Evolutionary conservation across 805 yeast genomes (phyloP).

Genomic region (Zygosaccharomyces gambellarensis): DNA sequence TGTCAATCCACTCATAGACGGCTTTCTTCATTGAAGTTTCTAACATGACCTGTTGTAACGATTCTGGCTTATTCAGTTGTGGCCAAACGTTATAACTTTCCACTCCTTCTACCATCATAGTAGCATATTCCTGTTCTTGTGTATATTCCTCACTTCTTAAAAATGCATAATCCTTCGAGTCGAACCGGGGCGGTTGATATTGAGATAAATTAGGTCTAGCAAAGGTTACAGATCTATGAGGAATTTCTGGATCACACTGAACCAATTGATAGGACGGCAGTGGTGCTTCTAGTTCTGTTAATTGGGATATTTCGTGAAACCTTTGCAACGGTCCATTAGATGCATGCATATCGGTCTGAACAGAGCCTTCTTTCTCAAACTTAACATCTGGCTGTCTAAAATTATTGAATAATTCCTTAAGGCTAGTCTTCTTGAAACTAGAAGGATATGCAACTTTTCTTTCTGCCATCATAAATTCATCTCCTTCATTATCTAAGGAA

Average conservation of each 20-base stretch:
- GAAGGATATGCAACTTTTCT: slow-evolving; percentile 13
- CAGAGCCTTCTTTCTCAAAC: slow-evolving; percentile 3
- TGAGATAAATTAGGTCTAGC: neutral
- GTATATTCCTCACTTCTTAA: slow-evolving; percentile 11
- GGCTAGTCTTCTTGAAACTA: slow-evolving; percentile 22
- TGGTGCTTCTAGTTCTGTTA: slow-evolving; percentile 18
- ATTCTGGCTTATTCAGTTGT: slow-evolving; percentile 29
- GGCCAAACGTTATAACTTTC: slow-evolving; percentile 26
- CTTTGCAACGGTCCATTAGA: slow-evolving; percentile 13
- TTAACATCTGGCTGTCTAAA: slow-evolving; percentile 11
- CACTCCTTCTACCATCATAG: slow-evolving; percentile 2
- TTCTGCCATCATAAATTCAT: slow-evolving; percentile 6
- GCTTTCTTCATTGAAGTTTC: slow-evolving; percentile 19
- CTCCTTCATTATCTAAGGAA: slow-evolving; percentile 15
- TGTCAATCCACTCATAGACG: slow-evolving; percentile 32
- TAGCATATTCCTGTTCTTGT: slow-evolving; percentile 5
- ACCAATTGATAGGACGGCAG: slow-evolving; percentile 18
- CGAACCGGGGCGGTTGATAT: slow-evolving; percentile 2
- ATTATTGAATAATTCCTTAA: slow-evolving; percentile 22
- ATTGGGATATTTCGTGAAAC: slow-evolving; percentile 17
- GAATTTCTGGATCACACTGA: slow-evolving; percentile 10
- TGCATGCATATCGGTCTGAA: neutral
- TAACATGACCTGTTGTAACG: slow-evolving; percentile 30
- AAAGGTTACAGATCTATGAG: neutral
- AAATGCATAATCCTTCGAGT: slow-evolving; percentile 15